Conservation (phyloP, 129 eudicot species). For the Artemisia annua region DNA sequence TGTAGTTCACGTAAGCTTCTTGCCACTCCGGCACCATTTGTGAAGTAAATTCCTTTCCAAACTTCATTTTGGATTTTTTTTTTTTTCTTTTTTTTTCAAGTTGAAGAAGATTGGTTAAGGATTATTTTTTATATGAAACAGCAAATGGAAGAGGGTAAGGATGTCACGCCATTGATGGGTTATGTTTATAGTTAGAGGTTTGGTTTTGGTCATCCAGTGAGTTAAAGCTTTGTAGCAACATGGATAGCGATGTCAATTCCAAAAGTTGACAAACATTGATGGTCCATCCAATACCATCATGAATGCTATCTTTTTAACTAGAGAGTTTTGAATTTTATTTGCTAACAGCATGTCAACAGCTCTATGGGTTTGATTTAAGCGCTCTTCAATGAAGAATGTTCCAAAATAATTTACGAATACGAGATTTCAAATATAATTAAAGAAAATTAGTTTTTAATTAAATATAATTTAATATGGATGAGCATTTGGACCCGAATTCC, state of each 20-base stretch:
- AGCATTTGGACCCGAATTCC: too few relatives aligned
- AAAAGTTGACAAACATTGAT: background rate
- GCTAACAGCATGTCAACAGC: too few relatives aligned
- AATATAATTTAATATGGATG: too few relatives aligned
- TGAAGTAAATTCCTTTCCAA: constrained; percentile 57
- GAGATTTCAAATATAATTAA: too few relatives aligned
- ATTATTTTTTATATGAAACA: background rate
- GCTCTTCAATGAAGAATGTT: too few relatives aligned
- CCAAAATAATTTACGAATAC: too few relatives aligned
- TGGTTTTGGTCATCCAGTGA: constrained; percentile 5
- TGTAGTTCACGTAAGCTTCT: constrained; percentile 63
- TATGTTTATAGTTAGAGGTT: background rate
- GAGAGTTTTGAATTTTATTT: too few relatives aligned
- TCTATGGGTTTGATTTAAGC: too few relatives aligned
- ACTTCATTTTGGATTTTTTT: constrained; percentile 40
- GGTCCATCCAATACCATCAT: too few relatives aligned
- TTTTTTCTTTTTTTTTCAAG: background rate
- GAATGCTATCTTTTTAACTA: too few relatives aligned
- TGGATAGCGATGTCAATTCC: background rate
- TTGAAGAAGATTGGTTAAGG: background rate
- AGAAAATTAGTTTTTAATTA: too few relatives aligned
- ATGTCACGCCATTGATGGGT: constrained; percentile 4
- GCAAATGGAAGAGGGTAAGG: background rate
- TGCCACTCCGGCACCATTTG: constrained; percentile 79
- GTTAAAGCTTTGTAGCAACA: background rate